These are phyloP conservation scores for Dipteronia dyeriana DNA, from an alignment of 345 rosid species.

Conservation along the genomic window DNA sequence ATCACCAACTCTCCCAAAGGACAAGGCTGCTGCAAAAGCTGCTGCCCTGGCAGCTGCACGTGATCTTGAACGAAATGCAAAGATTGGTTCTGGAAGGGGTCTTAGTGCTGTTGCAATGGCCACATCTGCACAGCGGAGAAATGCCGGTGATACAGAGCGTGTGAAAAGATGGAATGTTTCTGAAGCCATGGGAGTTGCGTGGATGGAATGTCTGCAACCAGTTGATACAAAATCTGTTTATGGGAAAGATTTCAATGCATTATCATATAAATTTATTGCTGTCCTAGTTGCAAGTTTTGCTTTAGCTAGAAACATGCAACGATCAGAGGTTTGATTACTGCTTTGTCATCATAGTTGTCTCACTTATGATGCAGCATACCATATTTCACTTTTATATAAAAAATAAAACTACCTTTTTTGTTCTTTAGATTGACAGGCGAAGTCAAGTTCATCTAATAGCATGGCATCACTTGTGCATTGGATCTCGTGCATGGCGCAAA, in stretches of 20 bases:
- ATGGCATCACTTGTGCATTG: constrained; percentile 55
- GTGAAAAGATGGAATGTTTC: constrained; percentile 86
- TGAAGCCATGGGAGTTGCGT: constrained; percentile 98
- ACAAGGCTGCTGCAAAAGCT: constrained; percentile 97
- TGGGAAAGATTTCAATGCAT: constrained; percentile 95
- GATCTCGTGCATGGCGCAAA: constrained; percentile 92
- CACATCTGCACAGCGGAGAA: constrained; percentile 94
- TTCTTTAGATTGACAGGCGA: constrained; percentile 83
- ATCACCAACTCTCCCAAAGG: constrained; percentile 72
- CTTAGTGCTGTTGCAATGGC: constrained; percentile 99
- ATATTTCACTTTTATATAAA: neutral
- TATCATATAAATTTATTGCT: constrained; percentile 91
- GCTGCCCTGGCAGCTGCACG: constrained; percentile 99
- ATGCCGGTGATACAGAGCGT: constrained; percentile 87
- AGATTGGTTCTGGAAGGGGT: constrained; percentile 99
- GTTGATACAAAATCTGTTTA: constrained; percentile 91
- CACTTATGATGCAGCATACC: constrained; percentile 15
- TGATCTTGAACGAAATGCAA: constrained; percentile 95
- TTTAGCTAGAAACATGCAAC: constrained; percentile 94
- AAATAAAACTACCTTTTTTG: constrained; percentile 20
- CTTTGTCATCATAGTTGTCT: constrained; percentile 19
- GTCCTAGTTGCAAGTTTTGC: constrained; percentile 99
- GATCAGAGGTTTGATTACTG: constrained; percentile 76
- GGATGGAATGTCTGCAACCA: constrained; percentile 99
- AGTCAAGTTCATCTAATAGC: constrained; percentile 72